Evolutionary conservation across 2,329 filamentous ascomycete species (phyloP).

Genomic region (Aspergillus pseudoterreus): DNA sequence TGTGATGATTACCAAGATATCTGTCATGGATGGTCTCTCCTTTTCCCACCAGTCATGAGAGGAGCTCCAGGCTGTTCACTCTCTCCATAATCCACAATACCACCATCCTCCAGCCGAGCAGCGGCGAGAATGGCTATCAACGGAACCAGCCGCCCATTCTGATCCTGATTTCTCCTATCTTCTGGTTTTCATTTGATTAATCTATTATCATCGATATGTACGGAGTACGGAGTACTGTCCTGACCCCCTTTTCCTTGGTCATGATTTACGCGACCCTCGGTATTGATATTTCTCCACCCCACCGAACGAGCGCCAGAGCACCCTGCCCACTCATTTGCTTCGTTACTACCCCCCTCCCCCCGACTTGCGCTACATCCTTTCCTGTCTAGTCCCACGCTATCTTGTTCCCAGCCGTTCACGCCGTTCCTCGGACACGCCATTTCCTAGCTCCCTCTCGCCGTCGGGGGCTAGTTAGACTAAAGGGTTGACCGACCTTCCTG

Average conservation of each 20-base stretch:
- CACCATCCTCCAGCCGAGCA: background rate
- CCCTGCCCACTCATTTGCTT: conserved; percentile 24
- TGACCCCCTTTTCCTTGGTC: background rate
- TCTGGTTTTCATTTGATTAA: background rate
- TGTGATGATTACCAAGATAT: background rate
- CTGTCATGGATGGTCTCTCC: background rate
- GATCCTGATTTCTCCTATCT: background rate
- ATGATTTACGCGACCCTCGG: background rate
- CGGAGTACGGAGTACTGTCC: background rate
- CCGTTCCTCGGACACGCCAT: conserved; percentile 34
- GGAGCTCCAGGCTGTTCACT: background rate
- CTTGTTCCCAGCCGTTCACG: conserved; percentile 24
- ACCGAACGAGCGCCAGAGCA: conserved; percentile 12
- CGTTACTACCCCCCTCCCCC: conserved; percentile 22
- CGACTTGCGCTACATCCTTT: conserved; percentile 34
- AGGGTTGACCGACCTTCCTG: conserved; percentile 11
- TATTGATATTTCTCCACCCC: background rate
- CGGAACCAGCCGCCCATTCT: background rate
- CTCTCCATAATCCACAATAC: background rate
- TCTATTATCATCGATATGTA: conserved; percentile 5
- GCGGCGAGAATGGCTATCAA: background rate
- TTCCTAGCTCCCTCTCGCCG: conserved; percentile 17
- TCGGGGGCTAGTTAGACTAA: too few relatives aligned
- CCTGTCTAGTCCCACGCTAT: conserved; percentile 27
- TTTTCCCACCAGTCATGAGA: background rate